A percentile compares a stretch with the other conserved stretches of the same genome.
Conservation (phyloP, 2,329 filamentous ascomycete species). For the Trichophyton equinum region DNA sequence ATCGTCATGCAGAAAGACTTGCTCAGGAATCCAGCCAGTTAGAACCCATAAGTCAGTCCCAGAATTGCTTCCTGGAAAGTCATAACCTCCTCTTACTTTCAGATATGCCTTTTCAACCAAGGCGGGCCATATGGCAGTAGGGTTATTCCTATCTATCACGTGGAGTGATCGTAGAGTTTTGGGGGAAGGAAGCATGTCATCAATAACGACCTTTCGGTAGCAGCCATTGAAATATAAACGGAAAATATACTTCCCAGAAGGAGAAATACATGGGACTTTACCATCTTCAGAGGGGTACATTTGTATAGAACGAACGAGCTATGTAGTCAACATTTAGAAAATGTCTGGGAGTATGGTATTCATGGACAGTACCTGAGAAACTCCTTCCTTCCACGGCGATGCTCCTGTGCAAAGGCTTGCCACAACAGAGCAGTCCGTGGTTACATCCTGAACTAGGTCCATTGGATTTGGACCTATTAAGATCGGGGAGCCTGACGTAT, state of each 20-base stretch:
- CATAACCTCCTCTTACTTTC: conserved; percentile 88
- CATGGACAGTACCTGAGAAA: conserved; percentile 46
- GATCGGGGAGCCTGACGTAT: conserved; percentile 26
- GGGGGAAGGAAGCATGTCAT: conserved; percentile 72
- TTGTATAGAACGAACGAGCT: conserved; percentile 52
- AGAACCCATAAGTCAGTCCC: conserved; percentile 87
- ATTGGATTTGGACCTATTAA: conserved; percentile 50
- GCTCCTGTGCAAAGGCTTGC: conserved; percentile 80
- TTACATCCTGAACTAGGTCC: conserved; percentile 88
- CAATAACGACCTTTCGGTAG: conserved; percentile 73
- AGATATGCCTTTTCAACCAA: conserved; percentile 92
- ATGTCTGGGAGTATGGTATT: conserved; percentile 4
- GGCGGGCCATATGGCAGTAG: conserved; percentile 76
- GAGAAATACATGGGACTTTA: conserved; percentile 50
- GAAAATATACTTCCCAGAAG: conserved; percentile 79
- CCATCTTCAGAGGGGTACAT: conserved; percentile 62
- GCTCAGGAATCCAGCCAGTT: conserved; percentile 93
- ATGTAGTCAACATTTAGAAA: background rate
- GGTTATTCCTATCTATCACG: conserved; percentile 74
- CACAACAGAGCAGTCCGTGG: conserved; percentile 93
- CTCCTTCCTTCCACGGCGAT: conserved; percentile 55
- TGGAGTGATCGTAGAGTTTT: conserved; percentile 64
- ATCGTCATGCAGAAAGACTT: conserved; percentile 79
- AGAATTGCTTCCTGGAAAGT: conserved; percentile 95
- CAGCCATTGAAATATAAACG: conserved; percentile 95